Evolutionary conservation across 768 basidiomycete genomes (phyloP), one percentile per base, ranked within the genome.

Genomic region (Termitomyces sp.): DNA sequence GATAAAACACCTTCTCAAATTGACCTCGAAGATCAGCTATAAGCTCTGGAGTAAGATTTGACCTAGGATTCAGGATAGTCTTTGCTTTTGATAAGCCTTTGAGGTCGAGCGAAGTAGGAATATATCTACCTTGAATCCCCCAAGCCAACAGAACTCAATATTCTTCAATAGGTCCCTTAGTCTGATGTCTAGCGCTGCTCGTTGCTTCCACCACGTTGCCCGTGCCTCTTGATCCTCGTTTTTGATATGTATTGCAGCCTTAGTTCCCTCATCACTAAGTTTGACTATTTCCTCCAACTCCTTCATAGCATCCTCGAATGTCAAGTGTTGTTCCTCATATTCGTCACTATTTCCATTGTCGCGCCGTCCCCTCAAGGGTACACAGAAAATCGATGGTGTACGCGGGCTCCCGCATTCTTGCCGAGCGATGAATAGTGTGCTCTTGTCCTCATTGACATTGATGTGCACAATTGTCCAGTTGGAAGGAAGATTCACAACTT

Each of bases 61-160:
- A 71, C 2, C 77, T 76, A 22, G 79, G 76, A 56, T 79, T 83
- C 31, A 86, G 74, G 65, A 90, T 86, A 1, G 87, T 86, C 90
- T 52, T 89, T 55, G 39, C 49, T 43, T 56, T 34, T 55, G 39
- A 53, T 31, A 46, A 27, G 55, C 9, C 43, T 16, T 59, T 51
- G 26, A 26, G 7, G 5, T 14, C 31, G 50, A 31, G 34, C 9
- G 29, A 32, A 42, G 8, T 13, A 43, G 34, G 16, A 57, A 9
- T 55, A 22, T 3, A 64, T 77, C 34, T 50, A 94, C 95, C 85
- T 98, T 98, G 82, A 97, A 98, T 22, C 89, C 94, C 1, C 97
- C 96, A 3, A 99, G 78, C 97, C 97, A 98, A 66, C 90, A 94
- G 64, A 91, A 94, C 68, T 98, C 97, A 44, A 99, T 86, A 61